Conservation (phyloP, 2,329 filamentous ascomycete species). For the Pleurostoma richardsiae region DNA sequence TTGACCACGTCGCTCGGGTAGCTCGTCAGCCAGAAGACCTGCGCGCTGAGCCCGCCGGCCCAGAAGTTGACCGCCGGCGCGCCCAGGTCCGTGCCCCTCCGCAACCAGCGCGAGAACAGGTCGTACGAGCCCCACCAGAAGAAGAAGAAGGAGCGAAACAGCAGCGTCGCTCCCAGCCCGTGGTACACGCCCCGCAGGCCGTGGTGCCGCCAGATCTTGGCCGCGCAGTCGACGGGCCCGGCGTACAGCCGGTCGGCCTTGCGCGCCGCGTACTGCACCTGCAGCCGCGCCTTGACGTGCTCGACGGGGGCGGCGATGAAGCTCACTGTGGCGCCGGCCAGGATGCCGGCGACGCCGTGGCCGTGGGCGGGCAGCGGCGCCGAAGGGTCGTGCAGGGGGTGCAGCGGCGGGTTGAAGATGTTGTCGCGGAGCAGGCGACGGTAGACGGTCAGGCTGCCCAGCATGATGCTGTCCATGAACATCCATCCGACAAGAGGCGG, state of each 20-base stretch:
- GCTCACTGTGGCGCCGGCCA: conserved; percentile 85
- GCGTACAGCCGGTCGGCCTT: conserved; percentile 76
- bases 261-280: conserved; percentile 84
- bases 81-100: conserved; percentile 62
- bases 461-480: conserved; percentile 92
- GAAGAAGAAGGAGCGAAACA: conserved; percentile 94
- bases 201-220: conserved; percentile 65
- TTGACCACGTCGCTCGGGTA: conserved; percentile 94
- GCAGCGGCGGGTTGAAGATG: conserved; percentile 58
- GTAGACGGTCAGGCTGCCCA: conserved; percentile 88
- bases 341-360: conserved; percentile 80
- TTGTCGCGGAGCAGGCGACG: conserved; percentile 76
- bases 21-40: conserved; percentile 89
- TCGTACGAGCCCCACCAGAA: conserved; percentile 99
- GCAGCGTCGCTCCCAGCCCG: conserved; percentile 75
- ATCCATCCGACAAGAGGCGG: conserved; percentile 96
- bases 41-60: conserved; percentile 88
- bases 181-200: conserved; percentile 80
- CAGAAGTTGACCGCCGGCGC: conserved; percentile 89
- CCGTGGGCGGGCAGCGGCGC: conserved; percentile 65
- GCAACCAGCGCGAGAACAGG: conserved; percentile 65
- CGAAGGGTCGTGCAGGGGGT: conserved; percentile 24
- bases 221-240: conserved; percentile 79
- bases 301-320: conserved; percentile 93
- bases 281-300: conserved; percentile 83